Conservation (phyloP, 495 filamentous ascomycete genomes). For the Immersiella caudata region DNA sequence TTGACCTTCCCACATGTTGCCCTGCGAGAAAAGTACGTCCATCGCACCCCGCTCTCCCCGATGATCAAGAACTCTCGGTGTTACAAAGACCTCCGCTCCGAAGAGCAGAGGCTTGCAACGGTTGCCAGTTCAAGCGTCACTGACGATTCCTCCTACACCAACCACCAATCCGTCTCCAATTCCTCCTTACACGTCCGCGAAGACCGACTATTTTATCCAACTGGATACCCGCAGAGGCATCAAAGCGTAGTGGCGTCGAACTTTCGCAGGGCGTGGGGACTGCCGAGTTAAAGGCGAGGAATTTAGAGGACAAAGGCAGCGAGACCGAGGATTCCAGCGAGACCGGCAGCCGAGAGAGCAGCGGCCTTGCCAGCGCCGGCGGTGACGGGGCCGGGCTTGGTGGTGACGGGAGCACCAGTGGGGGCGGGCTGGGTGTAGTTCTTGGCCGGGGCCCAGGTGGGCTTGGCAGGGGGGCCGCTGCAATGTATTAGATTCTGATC, state of each 20-base stretch:
- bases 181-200: neutral
- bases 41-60: neutral
- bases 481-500: slow-evolving; percentile 21
- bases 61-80: neutral
- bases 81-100: neutral
- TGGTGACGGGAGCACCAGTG: slow-evolving; percentile 34
- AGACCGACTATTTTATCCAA: neutral
- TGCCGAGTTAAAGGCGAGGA: slow-evolving; percentile 9
- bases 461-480: slow-evolving; percentile 11
- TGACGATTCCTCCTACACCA: neutral
- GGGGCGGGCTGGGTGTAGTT: slow-evolving; percentile 38
- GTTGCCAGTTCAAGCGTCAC: slow-evolving; percentile 16
- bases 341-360: slow-evolving; percentile 68
- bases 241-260: neutral
- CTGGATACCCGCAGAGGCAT: no score
- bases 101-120: neutral
- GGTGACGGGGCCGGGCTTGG: slow-evolving; percentile 44
- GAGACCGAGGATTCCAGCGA: slow-evolving; percentile 74
- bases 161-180: neutral
- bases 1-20: neutral
- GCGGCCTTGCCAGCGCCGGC: slow-evolving; percentile 67
- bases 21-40: neutral
- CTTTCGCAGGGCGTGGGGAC: neutral
- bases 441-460: slow-evolving; percentile 27
- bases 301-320: slow-evolving; percentile 78